A percentile compares a stretch with the other conserved stretches of the same genome.
Evolutionary conservation across 306 rosid genomes (phyloP).

Genomic region (Pyrus bretschneideri): DNA sequence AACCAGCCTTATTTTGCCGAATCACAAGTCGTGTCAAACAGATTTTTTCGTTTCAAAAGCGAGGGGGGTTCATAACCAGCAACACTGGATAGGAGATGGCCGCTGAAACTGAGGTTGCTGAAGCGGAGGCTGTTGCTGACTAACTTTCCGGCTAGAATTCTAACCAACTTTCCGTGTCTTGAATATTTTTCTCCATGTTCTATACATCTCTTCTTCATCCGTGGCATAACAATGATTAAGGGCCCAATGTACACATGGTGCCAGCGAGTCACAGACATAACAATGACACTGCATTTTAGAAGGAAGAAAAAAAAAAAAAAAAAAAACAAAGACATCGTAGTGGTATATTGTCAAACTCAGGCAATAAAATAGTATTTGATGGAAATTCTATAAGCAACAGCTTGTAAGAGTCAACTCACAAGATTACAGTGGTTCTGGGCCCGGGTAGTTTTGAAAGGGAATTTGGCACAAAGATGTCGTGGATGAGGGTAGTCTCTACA

Average conservation of each 20-base stretch:
- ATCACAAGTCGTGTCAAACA: neutral
- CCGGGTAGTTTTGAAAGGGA: conserved; percentile 56
- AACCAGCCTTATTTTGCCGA: neutral
- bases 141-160: conserved; percentile 9
- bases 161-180: conserved; percentile 24
- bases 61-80: conserved; percentile 37
- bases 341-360: neutral
- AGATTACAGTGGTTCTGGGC: conserved; percentile 48
- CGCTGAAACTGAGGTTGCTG: conserved; percentile 2
- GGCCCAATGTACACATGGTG: conserved; percentile 67
- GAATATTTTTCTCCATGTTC: conserved; percentile 34
- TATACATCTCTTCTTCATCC: conserved; percentile 52
- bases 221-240: conserved; percentile 73
- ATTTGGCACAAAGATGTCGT: conserved; percentile 60
- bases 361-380: neutral
- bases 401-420: conserved; percentile 30
- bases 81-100: neutral
- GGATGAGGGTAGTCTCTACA: conserved; percentile 88
- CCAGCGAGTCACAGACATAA: conserved; percentile 66
- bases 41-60: conserved; percentile 14
- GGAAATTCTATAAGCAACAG: neutral
- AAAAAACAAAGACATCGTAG: conserved; percentile 6
- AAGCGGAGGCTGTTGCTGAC: conserved; percentile 16
- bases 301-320: neutral
- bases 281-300: conserved; percentile 76